Base-by-base conservation (phyloP, 345 rosid genomes). In the Arabis alpina region DNA sequence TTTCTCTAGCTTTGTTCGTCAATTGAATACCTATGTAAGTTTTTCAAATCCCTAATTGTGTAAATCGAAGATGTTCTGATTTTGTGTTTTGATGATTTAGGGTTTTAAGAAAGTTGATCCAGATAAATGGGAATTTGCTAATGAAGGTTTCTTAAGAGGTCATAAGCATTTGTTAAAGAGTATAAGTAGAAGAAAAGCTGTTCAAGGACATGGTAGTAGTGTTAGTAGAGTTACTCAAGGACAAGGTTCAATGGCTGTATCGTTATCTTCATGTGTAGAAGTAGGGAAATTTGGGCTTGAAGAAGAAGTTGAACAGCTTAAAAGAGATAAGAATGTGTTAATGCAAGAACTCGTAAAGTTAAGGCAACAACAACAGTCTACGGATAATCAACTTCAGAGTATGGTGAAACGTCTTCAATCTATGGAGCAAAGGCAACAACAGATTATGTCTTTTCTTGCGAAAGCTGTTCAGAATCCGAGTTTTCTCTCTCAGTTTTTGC, bases 1-100 rank as follows among this genome's bases (percentile, higher is more conserved):
- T 78, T 90, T 92, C 83, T 87, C 96, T 58, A 89, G 97, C 85
- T 91, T 91, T 42, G 96, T 91, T 66, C 83, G 97, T 45, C 98
- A 92, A 73, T 80, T 92, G 30, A 92, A 92, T 67, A 92, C 98
- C 52, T 92, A 92, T 52, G 96, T 92, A 81, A 68, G 61, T 61
- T 36, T 14, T 19, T 10, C 5, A 28, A 61, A 36, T 47, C 28
- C 34, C 53, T 5, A 8, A 43, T 12, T 32, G 2, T 47, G 30
- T 39, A 15, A 15, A 32, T 5, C 10, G 3, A 30, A 44, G 52
- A 3, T 25, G 3, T 41, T 67, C 54, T 55, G 28, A 6, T 13
- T 16, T 28, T 16, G 4, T 16, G 61, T 52, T 19, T 43, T 34
- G 54, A 54, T 62, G 54, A 54, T 43, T 28, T 34, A 73, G 77